Base-by-base conservation (phyloP, 805 yeast species). In the Starmerella scarabaei region DNA sequence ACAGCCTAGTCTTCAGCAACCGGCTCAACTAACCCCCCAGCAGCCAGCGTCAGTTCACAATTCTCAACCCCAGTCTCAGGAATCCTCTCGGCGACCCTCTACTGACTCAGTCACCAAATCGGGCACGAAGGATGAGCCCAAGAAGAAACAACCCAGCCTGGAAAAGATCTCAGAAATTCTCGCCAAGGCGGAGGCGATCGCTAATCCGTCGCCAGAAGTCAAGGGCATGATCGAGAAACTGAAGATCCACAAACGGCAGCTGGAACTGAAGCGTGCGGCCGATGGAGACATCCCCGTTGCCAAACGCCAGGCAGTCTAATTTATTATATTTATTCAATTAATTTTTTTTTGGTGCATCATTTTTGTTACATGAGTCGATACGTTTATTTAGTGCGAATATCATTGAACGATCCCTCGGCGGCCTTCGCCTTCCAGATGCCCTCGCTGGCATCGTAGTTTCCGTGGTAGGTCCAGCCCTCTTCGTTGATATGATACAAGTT, bases 401-500 rank as follows among this genome's bases (percentile, higher is more conserved):
- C 82, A 60, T 82, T 81, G 65, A 88, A 91, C 9, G 95, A 84
- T 40, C 79, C 75, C 65, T 88, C 97, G 53, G 73, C 66, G 57
- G 73, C 86, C 64, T 86, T 88, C 53, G 81, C 73, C 55, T 82
- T 88, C 88, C 94, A 88, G 67, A 91, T 82, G 41, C 81, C 69
- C 33, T 80, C 75, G 45, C 93, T 94, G 49, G 85, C 94, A 59
- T 86, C 86, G 63, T 78, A 78, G 61, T 91, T 91, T 50, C 98
- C 98, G 58, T 91, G 96, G 67, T 73, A 91, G 28, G 72, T 72
- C 98, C 98, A 91, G 37, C 98, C 98, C 38, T 73, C 59, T 64
- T 85, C 95, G 23, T 91, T 79, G 44, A 91, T 88, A 59, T 91
- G 97, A 61, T 77, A 91, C 54, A 91, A 66, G 60, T 91, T 91